Conservation (phyloP, 495 filamentous ascomycete genomes). For the Neurospora sp. region DNA sequence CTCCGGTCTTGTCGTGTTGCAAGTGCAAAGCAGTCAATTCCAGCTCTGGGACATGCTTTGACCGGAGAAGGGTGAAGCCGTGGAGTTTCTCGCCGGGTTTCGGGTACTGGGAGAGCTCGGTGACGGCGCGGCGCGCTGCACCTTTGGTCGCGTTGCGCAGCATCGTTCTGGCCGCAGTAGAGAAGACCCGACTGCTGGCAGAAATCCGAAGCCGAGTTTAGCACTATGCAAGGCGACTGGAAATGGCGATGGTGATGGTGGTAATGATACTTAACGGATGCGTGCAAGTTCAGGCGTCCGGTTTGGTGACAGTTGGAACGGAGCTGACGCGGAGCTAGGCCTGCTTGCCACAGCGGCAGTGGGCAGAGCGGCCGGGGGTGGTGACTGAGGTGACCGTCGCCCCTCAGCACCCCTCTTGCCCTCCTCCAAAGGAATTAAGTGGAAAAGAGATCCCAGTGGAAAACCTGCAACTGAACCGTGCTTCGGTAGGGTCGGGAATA, state of each 20-base stretch:
- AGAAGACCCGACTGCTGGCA: background rate
- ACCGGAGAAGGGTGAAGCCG: slow-evolving; percentile 81
- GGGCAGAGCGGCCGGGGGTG: background rate
- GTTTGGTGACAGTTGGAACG: background rate
- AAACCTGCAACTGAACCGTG: background rate
- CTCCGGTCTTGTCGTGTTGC: slow-evolving; percentile 85
- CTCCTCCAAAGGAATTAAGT: background rate
- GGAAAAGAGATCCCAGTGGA: background rate
- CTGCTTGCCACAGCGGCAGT: background rate
- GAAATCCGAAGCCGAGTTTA: background rate
- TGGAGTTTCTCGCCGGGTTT: slow-evolving; percentile 75
- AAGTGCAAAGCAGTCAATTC: slow-evolving; percentile 85
- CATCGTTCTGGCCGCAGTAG: slow-evolving; percentile 24
- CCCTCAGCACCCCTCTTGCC: background rate
- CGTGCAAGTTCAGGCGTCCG: background rate
- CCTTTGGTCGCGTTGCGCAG: slow-evolving; percentile 38
- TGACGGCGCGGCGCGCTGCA: slow-evolving; percentile 54
- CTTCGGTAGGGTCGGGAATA: background rate
- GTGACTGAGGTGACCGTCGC: background rate
- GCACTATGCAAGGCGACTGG: background rate
- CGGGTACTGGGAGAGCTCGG: slow-evolving; percentile 61
- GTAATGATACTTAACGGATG: background rate
- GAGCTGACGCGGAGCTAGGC: background rate
- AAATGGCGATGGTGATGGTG: background rate
- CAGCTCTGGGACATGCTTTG: slow-evolving; percentile 87